These are phyloP conservation scores for Heterobasidion annosum DNA, from an alignment of 1,284 basidiomycete species.

Conservation along the genomic window DNA sequence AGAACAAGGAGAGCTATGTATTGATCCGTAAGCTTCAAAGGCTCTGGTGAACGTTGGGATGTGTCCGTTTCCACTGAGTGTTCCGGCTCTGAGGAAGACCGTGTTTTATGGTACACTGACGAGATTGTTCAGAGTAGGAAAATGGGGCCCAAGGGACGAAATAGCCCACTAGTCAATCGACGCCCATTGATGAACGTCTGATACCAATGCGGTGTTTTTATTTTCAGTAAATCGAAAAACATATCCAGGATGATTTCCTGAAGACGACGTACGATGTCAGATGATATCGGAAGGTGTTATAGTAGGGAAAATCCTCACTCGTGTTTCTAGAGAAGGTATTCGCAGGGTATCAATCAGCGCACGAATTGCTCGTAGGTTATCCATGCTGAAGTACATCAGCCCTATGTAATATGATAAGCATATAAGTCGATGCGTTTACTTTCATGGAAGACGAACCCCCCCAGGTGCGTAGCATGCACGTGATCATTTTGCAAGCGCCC, in stretches of 20 bases:
- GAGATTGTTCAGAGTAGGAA: neutral
- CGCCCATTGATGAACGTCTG: slow-evolving; percentile 84
- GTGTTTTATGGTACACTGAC: slow-evolving; percentile 61
- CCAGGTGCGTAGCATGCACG: slow-evolving; percentile 87
- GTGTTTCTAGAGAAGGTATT: slow-evolving; percentile 80
- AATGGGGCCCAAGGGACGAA: neutral
- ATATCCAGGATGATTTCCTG: slow-evolving; percentile 90
- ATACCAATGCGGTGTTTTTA: slow-evolving; percentile 86
- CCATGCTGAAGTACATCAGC: slow-evolving; percentile 90
- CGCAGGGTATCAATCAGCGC: slow-evolving; percentile 81
- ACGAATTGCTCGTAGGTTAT: slow-evolving; percentile 79
- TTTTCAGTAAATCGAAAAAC: slow-evolving; percentile 90
- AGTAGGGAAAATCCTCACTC: slow-evolving; percentile 39
- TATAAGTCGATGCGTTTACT: neutral
- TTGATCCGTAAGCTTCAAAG: slow-evolving; percentile 84
- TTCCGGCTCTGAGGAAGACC: slow-evolving; percentile 26
- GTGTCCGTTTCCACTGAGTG: slow-evolving; percentile 15
- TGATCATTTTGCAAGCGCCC: slow-evolving; percentile 70
- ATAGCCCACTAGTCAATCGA: slow-evolving; percentile 67
- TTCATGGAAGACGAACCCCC: slow-evolving; percentile 55
- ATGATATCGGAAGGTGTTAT: neutral
- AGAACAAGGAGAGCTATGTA: slow-evolving; percentile 87
- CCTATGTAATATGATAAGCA: slow-evolving; percentile 35
- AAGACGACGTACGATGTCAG: slow-evolving; percentile 1
- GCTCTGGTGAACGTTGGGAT: slow-evolving; percentile 44